Conservation (phyloP, 1,139 yeast genomes). For the Suhomyces bribrorum region DNA sequence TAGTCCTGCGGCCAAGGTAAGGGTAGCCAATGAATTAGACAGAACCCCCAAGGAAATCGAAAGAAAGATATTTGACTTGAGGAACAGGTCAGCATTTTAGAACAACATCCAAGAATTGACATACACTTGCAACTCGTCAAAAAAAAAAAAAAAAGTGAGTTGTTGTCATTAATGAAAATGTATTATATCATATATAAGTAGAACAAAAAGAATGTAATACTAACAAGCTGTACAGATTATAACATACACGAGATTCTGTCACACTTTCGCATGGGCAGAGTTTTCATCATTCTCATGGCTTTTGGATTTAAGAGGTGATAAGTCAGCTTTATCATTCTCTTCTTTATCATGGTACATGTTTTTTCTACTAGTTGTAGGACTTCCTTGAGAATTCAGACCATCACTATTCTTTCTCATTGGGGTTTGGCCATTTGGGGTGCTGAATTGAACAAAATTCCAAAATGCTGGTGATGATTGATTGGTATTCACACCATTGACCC, state of each 20-base stretch:
- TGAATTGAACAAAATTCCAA: slow-evolving; percentile 77
- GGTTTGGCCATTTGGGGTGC: slow-evolving; percentile 62
- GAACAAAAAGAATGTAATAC: neutral
- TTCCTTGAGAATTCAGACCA: slow-evolving; percentile 38
- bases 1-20: slow-evolving; percentile 38
- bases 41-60: slow-evolving; percentile 61
- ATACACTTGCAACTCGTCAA: too few relatives aligned
- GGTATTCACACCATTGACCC: slow-evolving; percentile 19
- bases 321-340: slow-evolving; percentile 17
- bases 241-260: neutral
- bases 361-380: slow-evolving; percentile 41
- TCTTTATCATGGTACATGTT: slow-evolving; percentile 12
- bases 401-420: slow-evolving; percentile 43
- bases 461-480: slow-evolving; percentile 69
- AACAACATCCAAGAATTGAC: too few relatives aligned
- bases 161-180: neutral
- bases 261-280: neutral
- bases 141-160: neutral
- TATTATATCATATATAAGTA: neutral
- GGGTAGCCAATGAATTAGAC: slow-evolving; percentile 55
- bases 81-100: slow-evolving; percentile 49
- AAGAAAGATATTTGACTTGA: slow-evolving; percentile 57
- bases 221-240: neutral
- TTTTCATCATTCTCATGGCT: slow-evolving; percentile 11
- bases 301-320: slow-evolving; percentile 21